Conservation (phyloP, 805 yeast species). For the Saturnispora galanensis region DNA sequence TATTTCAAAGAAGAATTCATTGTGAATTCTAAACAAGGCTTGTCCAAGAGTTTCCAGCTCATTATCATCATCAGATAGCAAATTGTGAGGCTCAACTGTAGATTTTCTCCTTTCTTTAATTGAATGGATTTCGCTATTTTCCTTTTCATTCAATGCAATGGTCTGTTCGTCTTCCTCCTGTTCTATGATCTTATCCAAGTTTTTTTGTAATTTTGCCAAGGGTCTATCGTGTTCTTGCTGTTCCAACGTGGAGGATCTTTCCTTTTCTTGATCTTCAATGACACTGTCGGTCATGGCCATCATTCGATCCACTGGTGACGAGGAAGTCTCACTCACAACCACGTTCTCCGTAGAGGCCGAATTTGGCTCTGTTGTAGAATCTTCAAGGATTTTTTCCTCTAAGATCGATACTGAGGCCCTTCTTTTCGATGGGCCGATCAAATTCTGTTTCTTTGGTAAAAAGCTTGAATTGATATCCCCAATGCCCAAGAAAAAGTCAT, state of each 20-base stretch:
- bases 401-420: slow-evolving; percentile 47
- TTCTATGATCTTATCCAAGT: slow-evolving; percentile 44
- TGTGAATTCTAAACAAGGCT: slow-evolving; percentile 57
- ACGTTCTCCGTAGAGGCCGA: not conserved
- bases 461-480: slow-evolving; percentile 95
- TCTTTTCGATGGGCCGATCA: slow-evolving; percentile 54
- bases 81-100: slow-evolving; percentile 31
- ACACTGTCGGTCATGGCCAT: slow-evolving; percentile 38
- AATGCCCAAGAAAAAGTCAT: slow-evolving; percentile 91
- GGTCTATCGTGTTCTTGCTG: slow-evolving; percentile 79
- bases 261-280: slow-evolving; percentile 46
- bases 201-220: slow-evolving; percentile 69
- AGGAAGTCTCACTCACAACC: slow-evolving; percentile 12
- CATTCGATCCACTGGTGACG: slow-evolving; percentile 41
- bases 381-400: slow-evolving; percentile 32
- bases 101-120: slow-evolving; percentile 6
- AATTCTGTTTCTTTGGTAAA: slow-evolving; percentile 63
- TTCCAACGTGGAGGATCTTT: slow-evolving; percentile 62
- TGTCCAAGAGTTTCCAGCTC: slow-evolving; percentile 58
- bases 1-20: slow-evolving; percentile 47
- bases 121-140: not conserved
- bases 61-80: slow-evolving; percentile 69
- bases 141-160: not conserved
- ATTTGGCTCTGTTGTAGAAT: slow-evolving; percentile 7
- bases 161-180: slow-evolving; percentile 22